Evolutionary conservation across 148 eudicot species (phyloP).

Genomic region (Vaccinium vitisidaea): DNA sequence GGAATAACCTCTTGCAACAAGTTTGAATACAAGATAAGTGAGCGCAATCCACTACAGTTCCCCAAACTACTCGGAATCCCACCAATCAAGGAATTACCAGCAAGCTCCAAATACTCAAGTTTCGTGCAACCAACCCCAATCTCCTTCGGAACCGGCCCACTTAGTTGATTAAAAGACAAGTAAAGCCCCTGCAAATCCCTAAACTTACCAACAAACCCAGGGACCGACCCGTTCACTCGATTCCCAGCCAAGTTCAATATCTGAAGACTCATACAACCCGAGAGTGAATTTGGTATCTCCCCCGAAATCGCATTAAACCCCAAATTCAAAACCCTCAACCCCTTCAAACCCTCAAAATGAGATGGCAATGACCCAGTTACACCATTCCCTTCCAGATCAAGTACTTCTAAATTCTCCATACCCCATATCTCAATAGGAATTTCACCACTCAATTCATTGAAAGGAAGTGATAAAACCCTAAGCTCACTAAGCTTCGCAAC

Average conservation of each 20-base stretch:
- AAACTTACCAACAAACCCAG: conserved; percentile 43
- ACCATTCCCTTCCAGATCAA: conserved; percentile 55
- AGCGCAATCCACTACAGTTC: conserved; percentile 40
- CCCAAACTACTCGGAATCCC: conserved; percentile 42
- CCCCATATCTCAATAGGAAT: conserved; percentile 41
- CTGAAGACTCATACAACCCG: conserved; percentile 38
- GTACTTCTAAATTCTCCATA: conserved; percentile 52
- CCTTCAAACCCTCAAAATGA: conserved; percentile 34
- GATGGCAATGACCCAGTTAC: conserved; percentile 36
- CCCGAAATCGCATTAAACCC: conserved; percentile 59
- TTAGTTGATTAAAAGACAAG: conserved; percentile 52
- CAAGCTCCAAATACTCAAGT: conserved; percentile 54
- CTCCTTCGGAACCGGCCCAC: conserved; percentile 45
- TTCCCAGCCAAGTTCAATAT: conserved; percentile 65
- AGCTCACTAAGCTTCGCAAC: conserved; percentile 45
- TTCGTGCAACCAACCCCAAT: conserved; percentile 51
- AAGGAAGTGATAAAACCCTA: conserved; percentile 45
- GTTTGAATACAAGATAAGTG: conserved; percentile 47
- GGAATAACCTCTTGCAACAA: conserved; percentile 47
- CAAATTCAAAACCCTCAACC: conserved; percentile 52
- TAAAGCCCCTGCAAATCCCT: conserved; percentile 47
- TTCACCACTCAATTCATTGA: conserved; percentile 44
- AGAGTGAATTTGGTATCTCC: conserved; percentile 49
- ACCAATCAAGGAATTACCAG: conserved; percentile 37
- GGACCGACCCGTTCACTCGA: conserved; percentile 51